phyloP scores from a whole-genome alignment of 2,329 filamentous ascomycete genomes.

The Fusarium succisae region DNA sequence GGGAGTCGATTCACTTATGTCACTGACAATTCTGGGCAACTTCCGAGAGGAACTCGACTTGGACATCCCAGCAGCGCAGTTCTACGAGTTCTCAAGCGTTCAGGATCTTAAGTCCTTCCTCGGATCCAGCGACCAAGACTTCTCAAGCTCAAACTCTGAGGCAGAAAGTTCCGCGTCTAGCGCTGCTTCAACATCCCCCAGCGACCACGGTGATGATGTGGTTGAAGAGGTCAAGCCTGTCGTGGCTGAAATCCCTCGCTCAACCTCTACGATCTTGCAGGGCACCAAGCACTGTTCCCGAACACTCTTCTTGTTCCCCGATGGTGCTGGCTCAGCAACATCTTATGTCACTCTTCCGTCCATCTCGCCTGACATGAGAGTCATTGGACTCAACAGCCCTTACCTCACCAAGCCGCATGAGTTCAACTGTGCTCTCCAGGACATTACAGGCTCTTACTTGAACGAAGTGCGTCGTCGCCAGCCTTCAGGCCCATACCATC shows the following conservation, averaged over 20 bases:
- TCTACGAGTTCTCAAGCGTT: neutral
- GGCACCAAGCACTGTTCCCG: neutral
- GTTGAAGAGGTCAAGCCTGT: neutral
- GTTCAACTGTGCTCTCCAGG: neutral
- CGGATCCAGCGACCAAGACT: neutral
- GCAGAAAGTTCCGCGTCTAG: neutral
- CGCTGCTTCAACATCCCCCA: neutral
- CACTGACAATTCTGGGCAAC: constrained; percentile 63
- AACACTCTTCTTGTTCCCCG: neutral
- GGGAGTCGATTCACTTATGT: constrained; percentile 69
- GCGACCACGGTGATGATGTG: neutral
- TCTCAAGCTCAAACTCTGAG: neutral
- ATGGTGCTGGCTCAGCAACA: neutral
- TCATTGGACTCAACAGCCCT: neutral
- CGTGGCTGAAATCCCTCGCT: neutral
- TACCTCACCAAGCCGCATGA: neutral
- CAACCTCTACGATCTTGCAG: neutral
- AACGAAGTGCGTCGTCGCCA: neutral
- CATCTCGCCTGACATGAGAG: neutral
- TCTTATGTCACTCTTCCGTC: neutral
- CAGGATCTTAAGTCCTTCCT: neutral
- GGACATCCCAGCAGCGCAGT: constrained; percentile 31
- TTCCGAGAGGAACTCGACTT: constrained; percentile 64
- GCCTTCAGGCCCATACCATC: neutral
- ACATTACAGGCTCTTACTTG: neutral